Base-by-base conservation (phyloP, 192 early-diverging fungal genomes). In the Pilaira anomala region DNA sequence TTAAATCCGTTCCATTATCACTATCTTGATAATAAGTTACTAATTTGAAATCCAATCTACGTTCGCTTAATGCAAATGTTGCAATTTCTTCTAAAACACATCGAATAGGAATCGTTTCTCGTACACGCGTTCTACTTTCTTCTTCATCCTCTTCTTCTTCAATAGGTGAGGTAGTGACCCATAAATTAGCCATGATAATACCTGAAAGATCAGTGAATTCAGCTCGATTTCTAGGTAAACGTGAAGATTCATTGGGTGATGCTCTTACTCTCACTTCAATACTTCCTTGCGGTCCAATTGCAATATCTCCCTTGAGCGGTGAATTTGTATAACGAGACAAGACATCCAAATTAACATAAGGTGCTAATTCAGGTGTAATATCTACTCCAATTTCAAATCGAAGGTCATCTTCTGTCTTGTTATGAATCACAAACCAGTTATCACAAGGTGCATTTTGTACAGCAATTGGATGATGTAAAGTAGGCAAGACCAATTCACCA, bases 291-390 rank as follows among this genome's bases (percentile, higher is more conserved):
- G 89, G 78, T 14, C 79, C 79, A 52, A 93, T 71, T 0, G 90
- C 74, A 14, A 93, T 77, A 7, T 76, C 77, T 7, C 88, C 87
- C 3, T 78, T 79, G 26, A 92, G 76, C 4, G 90, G 89, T 2
- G 93, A 90, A 72, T 91, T 95, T 3, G 90, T 88, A 58, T 87
- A 90, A 9, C 93, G 75, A 4, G 90, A 93, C 0, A 95, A 61
- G 5, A 92, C 78, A 45, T 93, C 89, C 8, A 92, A 52, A 45
- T 79, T 77, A 12, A 93, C 72, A 56, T 81, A 85, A 18, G 79
- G 75, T 8, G 73, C 60, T 2, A 95, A 57, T 46, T 89, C 85
- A 16, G 83, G 82, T 0, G 80, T 68, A 0, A 90, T 69, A n/a
- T 79, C 77, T 11, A 77, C 82, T 4, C 82, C 89, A 58, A 91